Evolutionary conservation across 495 filamentous ascomycete species (phyloP), one percentile per base, ranked within the genome.

Genomic region (Margaritispora aquatica): DNA sequence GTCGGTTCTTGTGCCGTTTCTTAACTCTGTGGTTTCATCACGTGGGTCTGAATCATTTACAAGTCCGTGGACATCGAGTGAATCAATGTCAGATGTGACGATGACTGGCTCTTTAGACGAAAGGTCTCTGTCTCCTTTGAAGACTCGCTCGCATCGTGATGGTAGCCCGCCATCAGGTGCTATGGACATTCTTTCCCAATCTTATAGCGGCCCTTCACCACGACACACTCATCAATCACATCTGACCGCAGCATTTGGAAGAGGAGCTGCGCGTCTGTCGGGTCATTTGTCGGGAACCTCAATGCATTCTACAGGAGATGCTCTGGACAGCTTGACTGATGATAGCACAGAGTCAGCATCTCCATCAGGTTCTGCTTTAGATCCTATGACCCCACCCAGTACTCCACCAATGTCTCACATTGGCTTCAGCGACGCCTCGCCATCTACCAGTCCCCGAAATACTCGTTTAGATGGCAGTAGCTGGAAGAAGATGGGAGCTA

Each of bases 381-480:
- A 89, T 63, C 89, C 87, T 0, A 90, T 94, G 86, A 96, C 90
- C n/a, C 90, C 90, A 17, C 90, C 90, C 1, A 92, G 84, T 8
- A 93, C 90, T 4, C 90, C 90, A 9, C 90, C 90, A 5, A 88
- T 84, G 21, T 78, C 77, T 0, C 76, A 84, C 74, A 82, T 36
- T 11, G 57, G 34, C 26, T 68, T 68, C 31, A n/a, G 4, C 0
- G 54, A 58, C 15, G 26, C 54, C 19, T 60, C 60, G 2, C 66
- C 60, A 1, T 59, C 54, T 2, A 63, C 65, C 9, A 64, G 61
- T 27, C 64, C 60, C n/a, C 59, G 60, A 1, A 48, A 48, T 23
- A 15, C 27, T 1, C 57, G 57, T 27, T 20, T 23, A 10, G 60
- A 57, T 50, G 69, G 68, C 44, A 83, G 74, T 59, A 75, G 82